phyloP scores from a whole-genome alignment of 495 filamentous ascomycete genomes.

The Sordaria brevicollis region DNA sequence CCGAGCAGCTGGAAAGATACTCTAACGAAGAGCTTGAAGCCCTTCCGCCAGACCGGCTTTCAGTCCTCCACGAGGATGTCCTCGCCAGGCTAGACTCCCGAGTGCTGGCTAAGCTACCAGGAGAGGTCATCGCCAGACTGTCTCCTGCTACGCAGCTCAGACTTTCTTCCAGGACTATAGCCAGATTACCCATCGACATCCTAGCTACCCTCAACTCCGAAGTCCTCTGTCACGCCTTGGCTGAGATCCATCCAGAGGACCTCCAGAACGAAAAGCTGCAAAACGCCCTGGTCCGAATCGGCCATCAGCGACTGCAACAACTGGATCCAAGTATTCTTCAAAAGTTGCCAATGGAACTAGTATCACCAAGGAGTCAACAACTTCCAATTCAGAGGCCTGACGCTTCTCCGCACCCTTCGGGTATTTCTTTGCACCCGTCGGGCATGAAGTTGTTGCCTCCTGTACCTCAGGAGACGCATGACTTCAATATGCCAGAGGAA shows the following conservation, averaged over 20 bases:
- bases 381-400: background rate
- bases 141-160: background rate
- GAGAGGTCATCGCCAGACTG: background rate
- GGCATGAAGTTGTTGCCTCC: background rate
- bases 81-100: background rate
- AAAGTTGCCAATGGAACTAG: background rate
- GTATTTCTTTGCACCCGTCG: background rate
- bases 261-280: background rate
- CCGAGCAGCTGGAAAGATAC: background rate
- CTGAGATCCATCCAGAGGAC: background rate
- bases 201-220: background rate
- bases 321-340: background rate
- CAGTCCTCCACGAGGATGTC: background rate
- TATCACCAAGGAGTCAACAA: background rate
- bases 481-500: background rate
- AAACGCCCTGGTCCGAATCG: background rate
- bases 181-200: background rate
- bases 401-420: background rate
- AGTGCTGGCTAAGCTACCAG: background rate
- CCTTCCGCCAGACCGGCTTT: background rate
- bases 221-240: background rate
- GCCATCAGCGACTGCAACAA: background rate
- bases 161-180: background rate
- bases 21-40: background rate
- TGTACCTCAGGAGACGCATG: background rate